These are phyloP conservation scores for Hortaea werneckii DNA, from an alignment of 2,329 filamentous ascomycete species.

Conservation along the genomic window DNA sequence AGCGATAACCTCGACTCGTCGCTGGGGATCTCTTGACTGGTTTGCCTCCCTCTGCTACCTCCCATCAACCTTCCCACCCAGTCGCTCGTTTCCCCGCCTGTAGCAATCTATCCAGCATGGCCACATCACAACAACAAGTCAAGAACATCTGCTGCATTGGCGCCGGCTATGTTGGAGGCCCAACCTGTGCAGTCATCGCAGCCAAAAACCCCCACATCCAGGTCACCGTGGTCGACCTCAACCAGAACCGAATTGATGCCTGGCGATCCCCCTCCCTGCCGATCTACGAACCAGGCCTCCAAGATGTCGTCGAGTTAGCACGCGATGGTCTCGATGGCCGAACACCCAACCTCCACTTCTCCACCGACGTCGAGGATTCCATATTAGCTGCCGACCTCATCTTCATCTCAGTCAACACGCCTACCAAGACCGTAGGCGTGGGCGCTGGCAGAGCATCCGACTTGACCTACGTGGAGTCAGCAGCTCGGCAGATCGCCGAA, in stretches of 20 bases:
- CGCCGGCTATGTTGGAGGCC: slow-evolving; percentile 66
- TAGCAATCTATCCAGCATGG: too few relatives aligned
- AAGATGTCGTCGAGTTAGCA: slow-evolving; percentile 55
- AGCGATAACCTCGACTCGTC: too few relatives aligned
- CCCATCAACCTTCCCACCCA: neutral
- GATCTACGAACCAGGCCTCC: slow-evolving; percentile 64
- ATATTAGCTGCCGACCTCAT: slow-evolving; percentile 63
- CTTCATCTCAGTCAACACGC: slow-evolving; percentile 69
- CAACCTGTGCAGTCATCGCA: slow-evolving; percentile 65
- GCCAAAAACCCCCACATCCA: slow-evolving; percentile 60
- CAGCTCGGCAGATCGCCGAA: slow-evolving; percentile 56
- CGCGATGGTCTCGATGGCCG: slow-evolving; percentile 40
- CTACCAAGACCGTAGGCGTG: slow-evolving; percentile 60
- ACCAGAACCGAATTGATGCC: slow-evolving; percentile 52
- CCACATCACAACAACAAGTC: neutral
- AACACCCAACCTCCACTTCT: slow-evolving; percentile 61
- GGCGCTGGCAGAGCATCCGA: slow-evolving; percentile 64
- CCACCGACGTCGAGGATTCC: slow-evolving; percentile 51
- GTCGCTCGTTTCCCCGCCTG: neutral
- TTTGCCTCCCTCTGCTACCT: too few relatives aligned
- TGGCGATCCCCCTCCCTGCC: slow-evolving; percentile 68
- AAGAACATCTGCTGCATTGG: slow-evolving; percentile 61
- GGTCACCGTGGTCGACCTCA: slow-evolving; percentile 66
- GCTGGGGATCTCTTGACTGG: too few relatives aligned
- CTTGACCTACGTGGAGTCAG: slow-evolving; percentile 61